These are phyloP conservation scores for Capronia epimyces DNA, from an alignment of 2,329 filamentous ascomycete species.

Conservation along the genomic window DNA sequence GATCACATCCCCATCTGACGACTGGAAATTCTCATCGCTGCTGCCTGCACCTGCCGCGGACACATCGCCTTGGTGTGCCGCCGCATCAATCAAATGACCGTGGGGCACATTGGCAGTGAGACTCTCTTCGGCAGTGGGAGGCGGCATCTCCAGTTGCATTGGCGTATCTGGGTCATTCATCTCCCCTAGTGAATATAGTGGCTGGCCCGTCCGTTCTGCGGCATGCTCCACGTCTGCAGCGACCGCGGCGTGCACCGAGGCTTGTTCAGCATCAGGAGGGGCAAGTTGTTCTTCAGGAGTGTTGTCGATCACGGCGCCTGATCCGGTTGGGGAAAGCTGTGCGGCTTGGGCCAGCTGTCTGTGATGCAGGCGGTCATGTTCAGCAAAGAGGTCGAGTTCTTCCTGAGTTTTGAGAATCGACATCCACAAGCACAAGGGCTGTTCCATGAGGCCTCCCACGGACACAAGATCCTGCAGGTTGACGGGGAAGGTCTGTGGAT, in stretches of 20 bases:
- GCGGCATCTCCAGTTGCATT: conserved; percentile 15
- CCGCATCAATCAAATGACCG: conserved; percentile 24
- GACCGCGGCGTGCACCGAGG: conserved; percentile 23
- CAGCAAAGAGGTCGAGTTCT: conserved; percentile 23
- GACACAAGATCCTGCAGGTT: conserved; percentile 8
- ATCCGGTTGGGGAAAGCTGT: not conserved
- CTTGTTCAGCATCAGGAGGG: conserved; percentile 24
- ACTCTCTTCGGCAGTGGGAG: conserved; percentile 17
- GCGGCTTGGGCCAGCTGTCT: not conserved
- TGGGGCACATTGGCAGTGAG: conserved; percentile 16
- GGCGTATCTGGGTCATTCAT: conserved; percentile 15
- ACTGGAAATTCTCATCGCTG: not conserved
- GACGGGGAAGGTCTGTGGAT: conserved; percentile 14
- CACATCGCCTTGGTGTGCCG: conserved; percentile 9
- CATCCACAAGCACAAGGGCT: conserved; percentile 25
- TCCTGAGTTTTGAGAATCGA: conserved; percentile 23
- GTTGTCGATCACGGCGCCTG: not conserved
- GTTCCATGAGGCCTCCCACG: not conserved
- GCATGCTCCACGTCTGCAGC: conserved; percentile 11
- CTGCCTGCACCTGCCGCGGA: not conserved
- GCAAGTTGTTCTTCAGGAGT: conserved; percentile 8
- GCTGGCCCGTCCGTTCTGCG: not conserved
- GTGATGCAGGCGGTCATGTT: conserved; percentile 7
- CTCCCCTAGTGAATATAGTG: conserved; percentile 4
- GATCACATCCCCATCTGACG: not conserved